These are phyloP conservation scores for Scortechinia acanthostroma DNA, from an alignment of 2,329 filamentous ascomycete genomes.

Conservation along the genomic window DNA sequence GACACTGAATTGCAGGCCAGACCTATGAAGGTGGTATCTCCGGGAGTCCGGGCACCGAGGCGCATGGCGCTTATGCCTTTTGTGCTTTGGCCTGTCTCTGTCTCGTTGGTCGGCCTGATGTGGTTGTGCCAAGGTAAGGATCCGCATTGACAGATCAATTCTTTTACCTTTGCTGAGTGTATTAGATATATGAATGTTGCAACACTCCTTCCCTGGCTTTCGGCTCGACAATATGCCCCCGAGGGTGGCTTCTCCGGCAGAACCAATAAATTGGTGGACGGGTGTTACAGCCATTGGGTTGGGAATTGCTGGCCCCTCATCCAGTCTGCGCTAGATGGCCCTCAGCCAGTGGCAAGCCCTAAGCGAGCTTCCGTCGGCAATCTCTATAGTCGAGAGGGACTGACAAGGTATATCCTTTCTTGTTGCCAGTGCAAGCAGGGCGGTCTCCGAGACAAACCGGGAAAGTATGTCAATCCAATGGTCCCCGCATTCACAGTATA, in stretches of 20 bases:
- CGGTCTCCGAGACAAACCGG: constrained; percentile 66
- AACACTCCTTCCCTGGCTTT: constrained; percentile 55
- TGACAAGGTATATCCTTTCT: constrained; percentile 60
- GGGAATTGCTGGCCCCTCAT: constrained; percentile 68
- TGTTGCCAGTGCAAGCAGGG: constrained; percentile 54
- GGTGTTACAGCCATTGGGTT: constrained; percentile 72
- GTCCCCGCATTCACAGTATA: too few species aligned
- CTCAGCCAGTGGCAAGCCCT: constrained; percentile 11
- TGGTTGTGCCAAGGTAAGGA: constrained; percentile 42
- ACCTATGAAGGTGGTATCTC: constrained; percentile 68
- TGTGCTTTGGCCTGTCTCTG: constrained; percentile 63
- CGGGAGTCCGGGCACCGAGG: constrained; percentile 57
- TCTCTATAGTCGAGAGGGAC: constrained; percentile 55
- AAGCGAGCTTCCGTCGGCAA: constrained; percentile 9
- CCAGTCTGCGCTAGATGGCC: constrained; percentile 50
- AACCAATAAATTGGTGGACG: constrained; percentile 70
- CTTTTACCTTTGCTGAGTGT: constrained; percentile 3
- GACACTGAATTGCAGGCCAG: constrained; percentile 33
- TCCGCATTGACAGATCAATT: not conserved
- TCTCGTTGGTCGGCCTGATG: constrained; percentile 53
- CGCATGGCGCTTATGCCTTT: constrained; percentile 69
- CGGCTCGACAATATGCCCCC: constrained; percentile 56
- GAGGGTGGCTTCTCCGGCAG: constrained; percentile 67
- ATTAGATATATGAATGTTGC: constrained; percentile 47
- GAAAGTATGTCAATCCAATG: constrained; percentile 37